Percentiles rank a stretch among this genome's conserved stretches.
These are phyloP conservation scores for Eutrema japonicum DNA, from an alignment of 345 rosid genomes.

Conservation along the genomic window DNA sequence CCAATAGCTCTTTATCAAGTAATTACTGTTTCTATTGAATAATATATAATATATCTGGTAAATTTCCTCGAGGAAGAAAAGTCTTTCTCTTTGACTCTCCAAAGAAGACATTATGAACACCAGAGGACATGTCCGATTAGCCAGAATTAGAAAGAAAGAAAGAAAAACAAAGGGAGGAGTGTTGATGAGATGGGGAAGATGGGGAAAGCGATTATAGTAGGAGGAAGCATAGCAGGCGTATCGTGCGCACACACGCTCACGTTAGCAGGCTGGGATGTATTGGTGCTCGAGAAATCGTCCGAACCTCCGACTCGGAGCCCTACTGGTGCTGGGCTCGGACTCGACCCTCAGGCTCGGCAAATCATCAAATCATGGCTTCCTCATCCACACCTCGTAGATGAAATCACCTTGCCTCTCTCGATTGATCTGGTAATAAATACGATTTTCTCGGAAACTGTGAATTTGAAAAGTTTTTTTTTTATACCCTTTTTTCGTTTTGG, in stretches of 20 bases:
- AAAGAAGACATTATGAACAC: too few species aligned
- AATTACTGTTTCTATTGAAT: too few species aligned
- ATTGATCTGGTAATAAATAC: slow-evolving; percentile 52
- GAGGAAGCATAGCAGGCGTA: slow-evolving; percentile 84
- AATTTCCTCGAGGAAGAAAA: too few species aligned
- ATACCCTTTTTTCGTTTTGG: not conserved
- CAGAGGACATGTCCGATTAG: too few species aligned
- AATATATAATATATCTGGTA: too few species aligned
- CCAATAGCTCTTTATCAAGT: too few species aligned
- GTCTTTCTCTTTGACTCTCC: too few species aligned
- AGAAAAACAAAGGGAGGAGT: too few species aligned
- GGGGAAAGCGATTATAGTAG: slow-evolving; percentile 62
- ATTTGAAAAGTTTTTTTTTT: not conserved
- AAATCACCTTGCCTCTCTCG: slow-evolving; percentile 57
- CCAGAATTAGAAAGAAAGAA: too few species aligned
- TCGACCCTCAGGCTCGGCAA: slow-evolving; percentile 54
- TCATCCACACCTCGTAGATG: slow-evolving; percentile 50
- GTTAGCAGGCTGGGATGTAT: slow-evolving; percentile 69
- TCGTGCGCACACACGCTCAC: slow-evolving; percentile 74
- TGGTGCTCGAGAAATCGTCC: slow-evolving; percentile 63
- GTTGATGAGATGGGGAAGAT: slow-evolving; percentile 33
- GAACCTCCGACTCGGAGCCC: slow-evolving; percentile 72
- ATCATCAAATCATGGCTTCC: slow-evolving; percentile 68
- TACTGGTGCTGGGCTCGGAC: slow-evolving; percentile 79
- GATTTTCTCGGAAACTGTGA: not conserved